phyloP scores from a whole-genome alignment of 2,329 filamentous ascomycete genomes.

The Aureobasidium zeae region DNA sequence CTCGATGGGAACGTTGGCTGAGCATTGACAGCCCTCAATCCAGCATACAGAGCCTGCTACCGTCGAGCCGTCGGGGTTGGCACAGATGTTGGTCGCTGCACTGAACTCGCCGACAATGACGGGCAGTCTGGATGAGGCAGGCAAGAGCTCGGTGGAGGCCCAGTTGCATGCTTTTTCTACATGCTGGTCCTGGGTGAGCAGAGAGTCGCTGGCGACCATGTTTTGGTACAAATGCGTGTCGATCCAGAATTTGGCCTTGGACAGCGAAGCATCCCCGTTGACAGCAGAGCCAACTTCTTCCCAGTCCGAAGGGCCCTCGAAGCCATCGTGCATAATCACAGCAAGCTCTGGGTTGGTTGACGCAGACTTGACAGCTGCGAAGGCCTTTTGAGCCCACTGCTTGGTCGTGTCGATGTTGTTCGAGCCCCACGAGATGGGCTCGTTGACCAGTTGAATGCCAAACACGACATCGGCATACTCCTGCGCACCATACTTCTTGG shows the following conservation, averaged over 20 bases:
- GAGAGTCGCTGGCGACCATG: slow-evolving; percentile 29
- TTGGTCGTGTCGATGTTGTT: slow-evolving; percentile 31
- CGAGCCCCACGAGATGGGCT: slow-evolving; percentile 31
- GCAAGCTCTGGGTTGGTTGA: slow-evolving; percentile 28
- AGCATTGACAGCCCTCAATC: slow-evolving; percentile 32
- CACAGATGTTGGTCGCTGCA: slow-evolving; percentile 37
- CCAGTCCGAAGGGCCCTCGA: slow-evolving; percentile 28
- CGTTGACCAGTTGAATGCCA: slow-evolving; percentile 37
- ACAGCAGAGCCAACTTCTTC: slow-evolving; percentile 20
- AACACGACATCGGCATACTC: slow-evolving; percentile 35
- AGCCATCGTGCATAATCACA: slow-evolving; percentile 35
- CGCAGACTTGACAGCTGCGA: slow-evolving; percentile 26
- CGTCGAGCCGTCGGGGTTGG: slow-evolving; percentile 33
- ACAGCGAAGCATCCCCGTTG: slow-evolving; percentile 22
- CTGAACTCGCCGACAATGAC: slow-evolving; percentile 39
- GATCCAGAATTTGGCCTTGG: slow-evolving; percentile 32
- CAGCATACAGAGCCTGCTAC: slow-evolving; percentile 27
- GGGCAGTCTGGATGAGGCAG: slow-evolving; percentile 28
- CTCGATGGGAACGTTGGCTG: slow-evolving; percentile 28
- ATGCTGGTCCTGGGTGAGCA: slow-evolving; percentile 33
- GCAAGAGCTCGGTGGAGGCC: slow-evolving; percentile 25
- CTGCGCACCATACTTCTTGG: slow-evolving; percentile 32
- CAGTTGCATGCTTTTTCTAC: slow-evolving; percentile 35
- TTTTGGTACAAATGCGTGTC: slow-evolving; percentile 40
- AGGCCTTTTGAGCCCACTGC: slow-evolving; percentile 30